Percentiles rank a stretch among this genome's conserved stretches.
phyloP scores from a whole-genome alignment of 2,329 filamentous ascomycete species.

The Aspergillus spinulosporus region DNA sequence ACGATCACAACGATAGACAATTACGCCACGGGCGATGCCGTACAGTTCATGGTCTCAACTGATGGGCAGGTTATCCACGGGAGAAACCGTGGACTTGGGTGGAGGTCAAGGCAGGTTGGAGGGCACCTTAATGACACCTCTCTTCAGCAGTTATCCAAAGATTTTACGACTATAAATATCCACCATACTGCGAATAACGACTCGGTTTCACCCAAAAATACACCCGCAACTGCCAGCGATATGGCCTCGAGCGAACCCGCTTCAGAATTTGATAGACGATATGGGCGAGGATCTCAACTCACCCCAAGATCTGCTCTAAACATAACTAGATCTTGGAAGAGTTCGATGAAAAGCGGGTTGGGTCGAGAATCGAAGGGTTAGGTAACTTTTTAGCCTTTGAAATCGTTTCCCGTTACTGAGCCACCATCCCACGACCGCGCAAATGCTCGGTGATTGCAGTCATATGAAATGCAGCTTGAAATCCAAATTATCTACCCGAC shows the following conservation, averaged over 20 bases:
- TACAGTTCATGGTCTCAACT: constrained; percentile 43
- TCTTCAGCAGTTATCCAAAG: constrained; percentile 35
- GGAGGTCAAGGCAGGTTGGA: constrained; percentile 38
- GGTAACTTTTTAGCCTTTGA: no score
- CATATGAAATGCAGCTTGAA: no score
- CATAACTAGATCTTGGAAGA: neutral
- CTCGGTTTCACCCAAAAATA: constrained; percentile 12
- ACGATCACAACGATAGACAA: constrained; percentile 39
- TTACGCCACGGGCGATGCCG: constrained; percentile 36
- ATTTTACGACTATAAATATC: constrained; percentile 29
- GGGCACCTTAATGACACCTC: constrained; percentile 33
- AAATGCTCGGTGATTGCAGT: no score
- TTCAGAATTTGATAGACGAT: constrained; percentile 29
- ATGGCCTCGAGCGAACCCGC: constrained; percentile 11
- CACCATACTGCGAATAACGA: constrained; percentile 18
- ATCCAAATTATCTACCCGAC: no score
- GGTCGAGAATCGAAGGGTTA: no score
- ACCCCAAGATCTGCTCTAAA: constrained; percentile 2
- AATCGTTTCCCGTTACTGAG: no score
- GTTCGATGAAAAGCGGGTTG: neutral
- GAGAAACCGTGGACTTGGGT: constrained; percentile 32
- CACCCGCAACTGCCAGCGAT: constrained; percentile 4
- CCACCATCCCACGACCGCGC: no score
- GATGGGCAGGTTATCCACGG: constrained; percentile 36
- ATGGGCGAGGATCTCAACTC: constrained; percentile 26